Evolutionary conservation across 225 moss, liverwort and hornwort species (phyloP), one percentile per base, ranked within the genome.

Genomic region (Bryum argenteum): DNA sequence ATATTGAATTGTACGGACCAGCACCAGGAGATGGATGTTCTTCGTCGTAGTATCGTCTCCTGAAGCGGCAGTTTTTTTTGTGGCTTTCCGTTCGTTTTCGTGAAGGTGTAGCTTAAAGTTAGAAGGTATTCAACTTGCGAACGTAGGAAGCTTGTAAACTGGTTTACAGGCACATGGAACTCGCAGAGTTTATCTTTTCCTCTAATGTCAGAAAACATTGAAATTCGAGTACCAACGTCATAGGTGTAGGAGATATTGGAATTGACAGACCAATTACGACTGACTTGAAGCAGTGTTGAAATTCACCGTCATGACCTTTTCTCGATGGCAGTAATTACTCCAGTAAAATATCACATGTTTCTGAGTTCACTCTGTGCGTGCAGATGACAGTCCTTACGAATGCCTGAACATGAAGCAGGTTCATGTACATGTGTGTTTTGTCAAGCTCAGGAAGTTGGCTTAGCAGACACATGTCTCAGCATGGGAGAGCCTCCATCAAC

Each of bases 381-480:
- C 75, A 81, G 81, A 64, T 75, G 63, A 22, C 26, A 71, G 16
- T 17, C 33, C 33, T 33, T 33, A 33, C 11, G 18, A 56, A 8
- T 39, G 23, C 20, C 47, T 61, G 66, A 72, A 22, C 14, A 17
- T 8, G 58, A 16, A 54, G 48, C 33, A 56, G 19, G 13, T 6
- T 67, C 8, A 8, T 33, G 48, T 59, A 23, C 44, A 38, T 24
- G 17, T 65, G 52, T n/a, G 54, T 55, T 48, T 62, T 65, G 52
- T n/a, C 12, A 51, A 38, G 18, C 44, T 56, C 40, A 50, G 18
- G 55, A 39, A 26, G 54, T 69, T 22, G 54, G n/a, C 44, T 58
- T 24, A 26, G 67, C 33, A 57, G 71, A 61, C 55, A 50, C 71
- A 80, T 82, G 85, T 59, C 63, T 64, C 77, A 71, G 54, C 55